phyloP scores from a whole-genome alignment of 2,329 filamentous ascomycete genomes.

The Aureobasidium sp. region DNA sequence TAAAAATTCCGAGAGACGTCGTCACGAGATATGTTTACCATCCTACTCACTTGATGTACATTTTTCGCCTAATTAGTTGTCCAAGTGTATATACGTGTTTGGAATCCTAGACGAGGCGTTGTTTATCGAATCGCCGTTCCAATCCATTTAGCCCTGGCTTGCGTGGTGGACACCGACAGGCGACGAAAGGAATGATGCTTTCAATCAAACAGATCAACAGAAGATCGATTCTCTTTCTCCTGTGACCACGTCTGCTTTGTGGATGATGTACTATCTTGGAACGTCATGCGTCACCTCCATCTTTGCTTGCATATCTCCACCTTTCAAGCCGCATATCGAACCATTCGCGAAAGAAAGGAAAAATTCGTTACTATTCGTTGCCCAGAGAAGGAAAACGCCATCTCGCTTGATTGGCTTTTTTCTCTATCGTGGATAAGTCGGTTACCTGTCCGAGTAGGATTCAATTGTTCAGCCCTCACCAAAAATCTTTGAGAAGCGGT shows the following conservation, averaged over 20 bases:
- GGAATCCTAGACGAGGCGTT: neutral
- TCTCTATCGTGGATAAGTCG: neutral
- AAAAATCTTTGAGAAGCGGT: neutral
- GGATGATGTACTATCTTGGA: slow-evolving; percentile 2
- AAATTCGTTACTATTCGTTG: neutral
- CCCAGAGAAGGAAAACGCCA: neutral
- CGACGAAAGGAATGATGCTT: neutral
- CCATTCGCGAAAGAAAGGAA: neutral
- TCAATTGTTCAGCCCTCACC: neutral
- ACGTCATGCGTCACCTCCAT: neutral
- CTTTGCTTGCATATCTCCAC: neutral
- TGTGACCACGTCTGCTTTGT: neutral
- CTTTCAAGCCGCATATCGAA: neutral
- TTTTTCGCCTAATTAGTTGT: too few relatives aligned
- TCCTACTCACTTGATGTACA: too few relatives aligned
- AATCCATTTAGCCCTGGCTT: neutral
- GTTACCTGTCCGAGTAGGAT: neutral
- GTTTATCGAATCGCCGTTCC: neutral
- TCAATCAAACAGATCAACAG: neutral
- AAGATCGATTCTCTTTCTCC: neutral
- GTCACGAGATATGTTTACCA: too few relatives aligned
- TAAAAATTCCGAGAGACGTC: too few relatives aligned
- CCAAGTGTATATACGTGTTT: too few relatives aligned
- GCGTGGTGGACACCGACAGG: neutral
- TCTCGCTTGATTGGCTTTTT: slow-evolving; percentile 5